Base-by-base conservation (phyloP, 169 alveolate species). In the Plasmodium reichenowi region DNA sequence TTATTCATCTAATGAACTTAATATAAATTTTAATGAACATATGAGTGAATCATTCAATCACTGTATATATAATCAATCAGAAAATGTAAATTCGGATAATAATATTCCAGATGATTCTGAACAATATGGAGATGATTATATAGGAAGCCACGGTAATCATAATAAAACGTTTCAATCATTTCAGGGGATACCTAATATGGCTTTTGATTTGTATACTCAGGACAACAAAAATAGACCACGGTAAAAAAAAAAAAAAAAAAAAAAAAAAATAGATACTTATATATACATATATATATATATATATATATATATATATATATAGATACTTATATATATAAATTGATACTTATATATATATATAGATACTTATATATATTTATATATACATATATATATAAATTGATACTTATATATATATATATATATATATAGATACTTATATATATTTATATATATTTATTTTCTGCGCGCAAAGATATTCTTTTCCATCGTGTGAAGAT, bases 171-270 rank as follows among this genome's bases (percentile, higher is more conserved):
- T 78, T 63, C 89, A 78, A 4, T 64, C 78, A 3, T 71, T 78
- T 67, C 80, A 78, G 13, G 48, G 67, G n/a, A 45, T 78, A 26
- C 89, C 89, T 26, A 78, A 78, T 43, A 47, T 78, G 38, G 64
- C 89, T 24, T 78, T 78, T 56, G 89, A 78, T 78, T 22, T 78
- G 15, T 66, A 66, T 59, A 47, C 54, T 20, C 56, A 64, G 15
- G 76, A 78, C 52, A 20, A 48, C 52, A 48, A 78, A 32, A 26
- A 47, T 58, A 22, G 13, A 9, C 71, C 64, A 64, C 64, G 45
- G 89, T 78, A 70, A 64, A 60, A 50, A 48, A 20, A 20, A 20
- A 20, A 20, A 20, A 20, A 20, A 20, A 20, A 20, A n/a, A n/a
- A n/a, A n/a, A n/a, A n/a, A n/a, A n/a, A n/a, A n/a, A n/a, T n/a